A percentile compares a stretch with the other conserved stretches of the same genome.
These are phyloP conservation scores for Colletotrichum salicis DNA, from an alignment of 2,329 filamentous ascomycete genomes.

Conservation along the genomic window DNA sequence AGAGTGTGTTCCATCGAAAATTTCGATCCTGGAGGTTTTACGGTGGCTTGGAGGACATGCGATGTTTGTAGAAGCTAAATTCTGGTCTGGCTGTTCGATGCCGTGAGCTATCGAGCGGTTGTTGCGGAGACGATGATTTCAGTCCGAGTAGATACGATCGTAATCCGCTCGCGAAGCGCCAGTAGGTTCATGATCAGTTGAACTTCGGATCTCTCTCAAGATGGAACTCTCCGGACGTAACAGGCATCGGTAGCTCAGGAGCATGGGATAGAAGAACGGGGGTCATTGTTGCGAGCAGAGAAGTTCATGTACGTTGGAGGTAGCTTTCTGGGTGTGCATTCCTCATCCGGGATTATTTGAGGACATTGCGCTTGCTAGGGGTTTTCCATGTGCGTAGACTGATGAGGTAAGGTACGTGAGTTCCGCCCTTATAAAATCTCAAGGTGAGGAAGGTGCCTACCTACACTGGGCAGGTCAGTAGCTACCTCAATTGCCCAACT, in stretches of 20 bases:
- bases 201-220: not conserved
- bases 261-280: not conserved
- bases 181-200: not conserved
- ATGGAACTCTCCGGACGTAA: not conserved
- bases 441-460: not conserved
- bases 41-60: not conserved
- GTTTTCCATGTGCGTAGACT: not conserved
- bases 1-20: conserved; percentile 76
- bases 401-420: not conserved
- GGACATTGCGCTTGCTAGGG: not conserved
- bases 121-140: not conserved
- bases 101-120: not conserved
- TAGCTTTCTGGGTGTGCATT: not conserved
- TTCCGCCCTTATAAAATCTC: too few relatives aligned
- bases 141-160: not conserved
- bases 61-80: not conserved
- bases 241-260: not conserved
- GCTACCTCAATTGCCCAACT: not conserved
- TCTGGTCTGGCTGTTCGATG: not conserved
- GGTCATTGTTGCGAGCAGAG: not conserved
- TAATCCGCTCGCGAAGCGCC: not conserved
- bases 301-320: not conserved
- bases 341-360: not conserved
- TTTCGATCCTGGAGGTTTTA: not conserved
- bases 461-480: not conserved